phyloP scores from a whole-genome alignment of 352 stramenopile species.

The Phytophthora pini region DNA sequence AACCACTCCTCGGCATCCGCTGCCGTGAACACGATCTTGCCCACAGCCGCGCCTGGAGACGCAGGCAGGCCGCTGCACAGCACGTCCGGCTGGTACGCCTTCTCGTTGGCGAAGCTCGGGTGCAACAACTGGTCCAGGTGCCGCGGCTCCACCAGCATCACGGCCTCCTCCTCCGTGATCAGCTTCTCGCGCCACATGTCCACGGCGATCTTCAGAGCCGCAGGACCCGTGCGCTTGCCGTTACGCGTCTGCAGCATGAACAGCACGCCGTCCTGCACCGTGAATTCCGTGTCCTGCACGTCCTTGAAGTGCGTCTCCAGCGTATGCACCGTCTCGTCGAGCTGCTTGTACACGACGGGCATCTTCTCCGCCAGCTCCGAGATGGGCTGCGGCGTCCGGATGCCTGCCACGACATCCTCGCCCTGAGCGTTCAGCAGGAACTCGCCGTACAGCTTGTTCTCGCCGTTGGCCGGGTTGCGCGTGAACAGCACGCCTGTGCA shows the following conservation, averaged over 20 bases:
- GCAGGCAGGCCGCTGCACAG: slow-evolving; percentile 28
- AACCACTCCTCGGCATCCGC: slow-evolving; percentile 29
- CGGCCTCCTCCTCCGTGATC: slow-evolving; percentile 34
- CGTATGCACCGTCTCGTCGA: slow-evolving; percentile 33
- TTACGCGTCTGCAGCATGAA: slow-evolving; percentile 38
- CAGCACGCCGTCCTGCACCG: slow-evolving; percentile 30
- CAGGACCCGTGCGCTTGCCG: slow-evolving; percentile 28
- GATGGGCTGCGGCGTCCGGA: slow-evolving; percentile 30
- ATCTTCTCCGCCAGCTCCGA: slow-evolving; percentile 35
- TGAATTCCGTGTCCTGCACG: slow-evolving; percentile 37
- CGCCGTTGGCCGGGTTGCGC: slow-evolving; percentile 29
- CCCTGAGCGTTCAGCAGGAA: slow-evolving; percentile 37
- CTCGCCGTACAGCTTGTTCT: slow-evolving; percentile 35
- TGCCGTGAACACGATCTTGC: slow-evolving; percentile 37
- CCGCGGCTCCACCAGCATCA: slow-evolving; percentile 36
- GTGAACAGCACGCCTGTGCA: slow-evolving; percentile 37
- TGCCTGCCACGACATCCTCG: slow-evolving; percentile 34
- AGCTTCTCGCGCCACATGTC: slow-evolving; percentile 36
- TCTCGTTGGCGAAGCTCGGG: slow-evolving; percentile 33
- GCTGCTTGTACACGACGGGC: slow-evolving; percentile 32
- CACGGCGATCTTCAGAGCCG: slow-evolving; percentile 31
- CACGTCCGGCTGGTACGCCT: slow-evolving; percentile 31
- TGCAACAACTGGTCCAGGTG: slow-evolving; percentile 34
- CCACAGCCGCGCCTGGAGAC: slow-evolving; percentile 27
- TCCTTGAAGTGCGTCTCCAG: slow-evolving; percentile 40